A percentile compares a stretch with the other conserved stretches of the same genome.
phyloP scores from a whole-genome alignment of 2,329 filamentous ascomycete genomes.

The Hymenoscyphus albidus region DNA sequence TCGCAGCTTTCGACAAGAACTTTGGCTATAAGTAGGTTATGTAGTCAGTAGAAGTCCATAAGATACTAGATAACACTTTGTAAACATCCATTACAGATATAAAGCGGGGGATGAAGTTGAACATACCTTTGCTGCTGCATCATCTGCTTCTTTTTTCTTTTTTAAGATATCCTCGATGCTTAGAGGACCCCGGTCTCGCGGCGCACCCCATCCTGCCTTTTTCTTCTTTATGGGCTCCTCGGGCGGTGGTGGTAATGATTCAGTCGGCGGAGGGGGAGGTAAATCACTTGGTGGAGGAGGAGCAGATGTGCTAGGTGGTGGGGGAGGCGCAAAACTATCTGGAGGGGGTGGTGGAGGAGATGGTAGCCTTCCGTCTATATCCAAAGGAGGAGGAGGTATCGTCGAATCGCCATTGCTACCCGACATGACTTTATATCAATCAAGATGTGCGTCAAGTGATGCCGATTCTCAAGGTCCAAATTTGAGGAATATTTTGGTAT shows the following conservation, averaged over 20 bases:
- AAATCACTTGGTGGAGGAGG: slow-evolving; percentile 31
- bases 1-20: slow-evolving; percentile 78
- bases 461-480: neutral
- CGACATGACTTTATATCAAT: neutral
- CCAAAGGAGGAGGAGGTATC: slow-evolving; percentile 25
- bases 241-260: slow-evolving; percentile 41
- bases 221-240: slow-evolving; percentile 43
- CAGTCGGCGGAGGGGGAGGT: slow-evolving; percentile 37
- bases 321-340: slow-evolving; percentile 30
- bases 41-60: slow-evolving; percentile 25
- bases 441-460: neutral
- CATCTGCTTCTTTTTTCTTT: slow-evolving; percentile 82
- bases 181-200: slow-evolving; percentile 48
- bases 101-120: neutral
- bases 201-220: slow-evolving; percentile 49
- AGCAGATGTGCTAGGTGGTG: slow-evolving; percentile 25
- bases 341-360: slow-evolving; percentile 35
- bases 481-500: neutral
- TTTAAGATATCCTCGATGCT: slow-evolving; percentile 82
- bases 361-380: slow-evolving; percentile 22
- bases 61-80: slow-evolving; percentile 29
- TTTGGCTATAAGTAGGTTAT: slow-evolving; percentile 55
- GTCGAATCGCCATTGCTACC: slow-evolving; percentile 19
- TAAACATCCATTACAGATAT: slow-evolving; percentile 31
- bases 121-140: slow-evolving; percentile 69